Evolutionary conservation across 495 filamentous ascomycete genomes (phyloP), one percentile per base, ranked within the genome.

Genomic region (Gamarada debralockiae): DNA sequence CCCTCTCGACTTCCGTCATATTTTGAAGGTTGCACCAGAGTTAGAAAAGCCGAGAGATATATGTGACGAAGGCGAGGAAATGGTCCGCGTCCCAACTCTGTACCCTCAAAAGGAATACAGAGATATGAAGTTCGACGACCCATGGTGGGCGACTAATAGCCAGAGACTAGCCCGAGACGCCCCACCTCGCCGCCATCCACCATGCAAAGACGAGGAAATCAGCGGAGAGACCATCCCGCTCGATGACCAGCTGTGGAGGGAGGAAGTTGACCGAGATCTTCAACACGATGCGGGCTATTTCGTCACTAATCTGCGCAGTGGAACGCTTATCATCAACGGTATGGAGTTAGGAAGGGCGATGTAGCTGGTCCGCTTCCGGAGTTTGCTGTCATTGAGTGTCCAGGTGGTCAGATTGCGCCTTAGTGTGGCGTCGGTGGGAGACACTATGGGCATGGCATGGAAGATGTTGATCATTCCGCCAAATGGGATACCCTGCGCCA

Each of bases 341-440:
- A 15, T 51, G 40, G 57, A 57, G 38, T 63, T 9, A 48, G 31
- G 47, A 48, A 53, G 23, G 60, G 57, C 3, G 23, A 42, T 0
- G 37, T 55, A 41, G 60, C 60, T 22, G 60, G 60, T 3, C 60
- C 60, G 17, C 25, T 63, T 25, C 60, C 60, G 7, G 31, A 8
- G 3, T 63, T 63, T 55, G 60, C 60, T 2, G 40, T 63, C 13
- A 60, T 63, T n/a, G 47, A 60, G 39, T 51, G 44, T 20, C 60
- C 57, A 13, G 57, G 57, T n/a, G 47, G 39, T 13, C 57, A 60
- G 24, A 23, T 58, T 15, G 47, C 46, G 24, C 60, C 60, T 29
- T 63, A 57, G 60, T 58, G 33, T 33, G 60, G 60, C 12, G 10
- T 20, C 2, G 29, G 20, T 8, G 60, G 60, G 9, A 51, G 60